Percentiles rank a stretch among this genome's conserved stretches.
Conservation (phyloP, 2,329 filamentous ascomycete genomes). For the Mycogone perniciosa region DNA sequence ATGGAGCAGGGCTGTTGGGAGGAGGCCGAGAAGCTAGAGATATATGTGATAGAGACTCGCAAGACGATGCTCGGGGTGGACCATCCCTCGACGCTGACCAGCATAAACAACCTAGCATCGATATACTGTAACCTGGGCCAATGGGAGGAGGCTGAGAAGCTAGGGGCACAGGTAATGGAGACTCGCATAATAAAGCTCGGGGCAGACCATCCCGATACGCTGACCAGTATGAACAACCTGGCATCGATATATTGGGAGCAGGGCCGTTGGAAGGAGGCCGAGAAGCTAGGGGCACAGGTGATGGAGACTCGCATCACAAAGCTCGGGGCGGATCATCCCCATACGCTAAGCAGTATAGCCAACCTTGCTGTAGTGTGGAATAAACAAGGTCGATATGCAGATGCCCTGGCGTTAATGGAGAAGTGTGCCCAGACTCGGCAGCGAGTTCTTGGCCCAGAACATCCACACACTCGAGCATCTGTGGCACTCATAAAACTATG, state of each 20-base stretch:
- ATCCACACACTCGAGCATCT: background rate
- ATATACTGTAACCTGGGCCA: background rate
- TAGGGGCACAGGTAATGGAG: background rate
- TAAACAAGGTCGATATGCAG: background rate
- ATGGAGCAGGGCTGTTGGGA: background rate
- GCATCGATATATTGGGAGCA: background rate
- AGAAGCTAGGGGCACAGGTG: background rate
- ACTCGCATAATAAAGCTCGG: background rate
- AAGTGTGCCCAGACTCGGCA: background rate
- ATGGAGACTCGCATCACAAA: background rate
- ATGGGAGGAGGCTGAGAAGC: background rate
- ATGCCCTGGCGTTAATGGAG: constrained; percentile 8
- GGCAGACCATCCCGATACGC: background rate
- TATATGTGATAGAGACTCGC: background rate
- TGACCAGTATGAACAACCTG: constrained; percentile 3
- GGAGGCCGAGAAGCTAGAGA: background rate
- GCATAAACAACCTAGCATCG: background rate
- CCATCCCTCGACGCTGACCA: constrained; percentile 3
- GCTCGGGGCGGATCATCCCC: background rate
- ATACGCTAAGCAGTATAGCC: background rate
- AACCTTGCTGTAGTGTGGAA: background rate
- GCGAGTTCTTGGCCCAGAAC: background rate
- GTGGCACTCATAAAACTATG: background rate
- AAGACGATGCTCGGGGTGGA: background rate
- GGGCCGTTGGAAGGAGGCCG: background rate